Conservation (phyloP, 1,139 yeast genomes). For the Kluyveromyces sp. region DNA sequence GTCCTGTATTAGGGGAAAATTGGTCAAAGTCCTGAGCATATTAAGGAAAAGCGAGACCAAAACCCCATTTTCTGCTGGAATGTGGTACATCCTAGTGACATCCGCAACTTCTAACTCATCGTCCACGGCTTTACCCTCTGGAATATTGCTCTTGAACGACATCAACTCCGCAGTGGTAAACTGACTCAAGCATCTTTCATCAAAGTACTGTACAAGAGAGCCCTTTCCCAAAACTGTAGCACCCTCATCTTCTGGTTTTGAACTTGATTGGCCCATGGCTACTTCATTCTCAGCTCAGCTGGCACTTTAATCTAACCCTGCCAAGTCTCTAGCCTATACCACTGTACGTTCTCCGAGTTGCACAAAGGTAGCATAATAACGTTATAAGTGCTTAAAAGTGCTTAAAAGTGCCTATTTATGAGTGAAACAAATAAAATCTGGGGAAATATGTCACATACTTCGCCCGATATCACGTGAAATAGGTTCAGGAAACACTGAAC, state of each 20-base stretch:
- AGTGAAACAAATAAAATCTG: no score
- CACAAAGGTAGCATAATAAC: no score
- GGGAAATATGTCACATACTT: no score
- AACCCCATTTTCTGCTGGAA: conserved; percentile 29
- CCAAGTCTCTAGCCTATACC: not conserved
- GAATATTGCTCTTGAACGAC: conserved; percentile 19
- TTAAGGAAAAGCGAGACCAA: conserved; percentile 32
- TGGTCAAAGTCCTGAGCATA: conserved; percentile 34
- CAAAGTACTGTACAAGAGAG: conserved; percentile 7
- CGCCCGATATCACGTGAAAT: no score
- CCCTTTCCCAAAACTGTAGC: not conserved
- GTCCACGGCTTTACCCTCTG: conserved; percentile 26
- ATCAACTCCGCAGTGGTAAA: conserved; percentile 22
- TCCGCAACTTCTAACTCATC: conserved; percentile 27
- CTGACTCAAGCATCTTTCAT: conserved; percentile 13
- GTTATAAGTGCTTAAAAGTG: no score
- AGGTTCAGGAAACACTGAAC: no score
- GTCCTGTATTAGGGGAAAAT: conserved; percentile 40
- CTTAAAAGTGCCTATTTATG: no score
- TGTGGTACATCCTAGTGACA: conserved; percentile 27
- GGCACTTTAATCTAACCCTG: not conserved
- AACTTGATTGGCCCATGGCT: conserved; percentile 17
- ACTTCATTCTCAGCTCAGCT: not conserved
- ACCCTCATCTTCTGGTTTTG: conserved; percentile 4
- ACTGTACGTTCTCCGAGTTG: no score